Evolutionary conservation across 768 basidiomycete genomes (phyloP), one percentile per base, ranked within the genome.

Genomic region (Austroboletus festivus): DNA sequence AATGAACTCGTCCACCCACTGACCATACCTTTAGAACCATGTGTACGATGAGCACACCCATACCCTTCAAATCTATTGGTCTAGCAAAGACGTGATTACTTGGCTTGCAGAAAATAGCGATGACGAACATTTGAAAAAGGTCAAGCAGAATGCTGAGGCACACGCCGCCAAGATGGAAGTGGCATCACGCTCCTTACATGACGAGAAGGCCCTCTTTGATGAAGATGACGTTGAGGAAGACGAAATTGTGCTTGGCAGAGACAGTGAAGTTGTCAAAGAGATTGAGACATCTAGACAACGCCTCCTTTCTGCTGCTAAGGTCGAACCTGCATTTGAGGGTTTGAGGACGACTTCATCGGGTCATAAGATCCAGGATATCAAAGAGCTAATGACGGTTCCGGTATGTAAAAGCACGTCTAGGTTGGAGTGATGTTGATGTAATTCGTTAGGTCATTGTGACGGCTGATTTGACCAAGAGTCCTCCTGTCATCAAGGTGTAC

Each of bases 51-150:
- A 97, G 68, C 94, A 95, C 69, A 79, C 80, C 3, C 88, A 96
- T 69, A 85, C 86, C 19, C 79, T 99, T 16, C 86, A 93, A 69
- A 86, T 98, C 52, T 97, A 97, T 68, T 98, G 95, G 95, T 95
- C 94, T 23, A 78, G 81, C 60, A 82, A 85, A 51, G 94, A 98
- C 62, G 95, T 98, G 51, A 90, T 98, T 54, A 86, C 79, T 39
- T 99, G 89, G 89, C 77, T 99, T 40, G 92, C 93, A 19, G 93
- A 93, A 69, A 90, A 92, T 66, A 91, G 89, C 59, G 93, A 97
- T 59, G 95, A 99, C 63, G 91, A 93, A 60, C 93, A 97, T 63
- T 72, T 99, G 54, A 88, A 87, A 75, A 93, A 93, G 71, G 89
- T 99, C 57, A 91, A 93, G 63, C 85, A 89, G 68, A 89, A 87